Base-by-base conservation (phyloP, 208 protist species). In the Cochliopodium minus region DNA sequence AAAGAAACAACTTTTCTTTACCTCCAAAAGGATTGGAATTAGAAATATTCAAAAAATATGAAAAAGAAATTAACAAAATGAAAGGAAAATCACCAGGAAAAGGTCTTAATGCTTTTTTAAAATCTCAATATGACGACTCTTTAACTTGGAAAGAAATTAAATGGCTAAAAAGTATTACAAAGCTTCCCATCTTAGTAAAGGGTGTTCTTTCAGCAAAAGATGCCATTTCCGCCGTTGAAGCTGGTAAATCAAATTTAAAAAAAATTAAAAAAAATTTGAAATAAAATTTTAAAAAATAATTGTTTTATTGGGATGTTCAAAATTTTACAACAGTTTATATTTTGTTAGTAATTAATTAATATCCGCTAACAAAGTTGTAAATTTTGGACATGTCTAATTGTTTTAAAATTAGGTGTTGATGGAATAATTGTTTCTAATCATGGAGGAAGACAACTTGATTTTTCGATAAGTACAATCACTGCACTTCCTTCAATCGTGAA, bases 381-480 rank as follows among this genome's bases (percentile, higher is more conserved):
- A 46, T n/a, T n/a, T n/a, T n/a, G n/a, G n/a, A n/a, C n/a, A n/a
- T n/a, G n/a, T n/a, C n/a, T n/a, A n/a, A n/a, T n/a, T n/a, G n/a
- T n/a, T n/a, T n/a, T n/a, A n/a, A n/a, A n/a, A n/a, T n/a, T n/a
- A n/a, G n/a, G 39, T 39, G 34, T 40, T 0, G 62, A 72, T 33
- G 68, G 48, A 15, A 73, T 73, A 6, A 64, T 73, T 20, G 48
- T 73, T 1, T 43, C 22, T 4, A 73, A 73, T 38, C 68, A 73
- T 48, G 68, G 68, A 38, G 68, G 32, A 29, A 26, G 68, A 32
- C 63, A 73, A 34, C 17, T 73, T 3, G 68, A 73, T 45, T 65
- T 54, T 13, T 29, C 9, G 9, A 49, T 58, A 0, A 55, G 61
- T 9, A 65, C 63, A 10, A 72, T 73, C 23, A 47, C 72, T 5